A percentile compares a stretch with the other conserved stretches of the same genome.
Evolutionary conservation across 306 rosid species (phyloP).

Genomic region (Corylus avellana): DNA sequence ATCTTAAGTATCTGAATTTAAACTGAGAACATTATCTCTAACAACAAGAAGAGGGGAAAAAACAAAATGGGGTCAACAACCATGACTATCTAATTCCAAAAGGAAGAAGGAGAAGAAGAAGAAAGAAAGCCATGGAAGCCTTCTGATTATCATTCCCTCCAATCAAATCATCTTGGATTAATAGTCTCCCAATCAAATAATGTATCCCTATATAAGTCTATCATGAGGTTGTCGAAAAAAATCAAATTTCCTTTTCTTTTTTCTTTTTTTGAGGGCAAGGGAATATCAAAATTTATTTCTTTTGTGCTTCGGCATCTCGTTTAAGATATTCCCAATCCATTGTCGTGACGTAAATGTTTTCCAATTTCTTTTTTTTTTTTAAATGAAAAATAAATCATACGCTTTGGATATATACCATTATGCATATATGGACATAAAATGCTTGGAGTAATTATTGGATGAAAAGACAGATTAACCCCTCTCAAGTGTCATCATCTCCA

Average conservation of each 20-base stretch:
- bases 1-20: too few species aligned
- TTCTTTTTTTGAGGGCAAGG: too few species aligned
- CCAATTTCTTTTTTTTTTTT: conserved; percentile 16
- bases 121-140: not conserved
- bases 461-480: not conserved
- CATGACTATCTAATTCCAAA: not conserved
- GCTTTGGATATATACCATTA: not conserved
- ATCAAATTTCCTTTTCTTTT: too few species aligned
- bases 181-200: not conserved
- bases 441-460: not conserved
- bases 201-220: not conserved
- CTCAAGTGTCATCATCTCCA: not conserved
- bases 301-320: conserved; percentile 40
- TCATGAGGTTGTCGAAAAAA: not conserved
- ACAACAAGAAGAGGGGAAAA: not conserved
- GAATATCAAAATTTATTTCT: not conserved
- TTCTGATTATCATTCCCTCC: too few species aligned
- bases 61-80: not conserved
- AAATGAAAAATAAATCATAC: not conserved
- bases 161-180: too few species aligned
- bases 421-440: too few species aligned
- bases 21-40: too few species aligned
- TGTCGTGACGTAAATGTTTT: conserved; percentile 51
- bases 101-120: not conserved
- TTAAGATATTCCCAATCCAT: conserved; percentile 55